Evolutionary conservation across 192 early-diverging fungal species (phyloP).

Genomic region (Umbelopsis vinacea): DNA sequence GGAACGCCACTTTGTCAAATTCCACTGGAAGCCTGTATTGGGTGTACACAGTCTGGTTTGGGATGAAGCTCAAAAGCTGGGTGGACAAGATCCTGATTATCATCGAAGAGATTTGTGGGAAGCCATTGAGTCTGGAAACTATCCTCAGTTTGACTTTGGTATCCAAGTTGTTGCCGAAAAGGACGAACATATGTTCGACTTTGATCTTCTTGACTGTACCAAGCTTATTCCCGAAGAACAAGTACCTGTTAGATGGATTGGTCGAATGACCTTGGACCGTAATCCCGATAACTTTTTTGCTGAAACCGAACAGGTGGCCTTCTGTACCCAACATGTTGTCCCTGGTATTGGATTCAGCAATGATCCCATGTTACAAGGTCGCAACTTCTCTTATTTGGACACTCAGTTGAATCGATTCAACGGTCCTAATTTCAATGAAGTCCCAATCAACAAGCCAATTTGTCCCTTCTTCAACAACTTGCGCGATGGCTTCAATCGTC

Average conservation of each 20-base stretch:
- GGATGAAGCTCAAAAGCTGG: slow-evolving; percentile 40
- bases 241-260: slow-evolving; percentile 36
- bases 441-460: slow-evolving; percentile 47
- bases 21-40: slow-evolving; percentile 44
- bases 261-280: slow-evolving; percentile 41
- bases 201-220: slow-evolving; percentile 48
- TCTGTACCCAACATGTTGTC: slow-evolving; percentile 36
- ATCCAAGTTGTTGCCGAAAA: slow-evolving; percentile 38
- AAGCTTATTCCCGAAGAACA: slow-evolving; percentile 44
- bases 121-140: slow-evolving; percentile 34
- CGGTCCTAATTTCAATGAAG: slow-evolving; percentile 45
- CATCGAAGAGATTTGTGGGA: slow-evolving; percentile 40
- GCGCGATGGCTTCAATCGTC: slow-evolving; percentile 33
- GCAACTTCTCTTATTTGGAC: slow-evolving; percentile 46
- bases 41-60: slow-evolving; percentile 33
- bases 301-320: slow-evolving; percentile 46
- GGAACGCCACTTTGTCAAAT: slow-evolving; percentile 44
- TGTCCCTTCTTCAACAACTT: slow-evolving; percentile 44
- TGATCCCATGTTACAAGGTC: slow-evolving; percentile 47
- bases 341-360: slow-evolving; percentile 44
- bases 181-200: slow-evolving; percentile 36
- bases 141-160: slow-evolving; percentile 43
- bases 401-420: slow-evolving; percentile 41
- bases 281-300: slow-evolving; percentile 47
- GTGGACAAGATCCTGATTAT: slow-evolving; percentile 47